Base-by-base conservation (phyloP, 768 basidiomycete species). In the Calocera cornea region DNA sequence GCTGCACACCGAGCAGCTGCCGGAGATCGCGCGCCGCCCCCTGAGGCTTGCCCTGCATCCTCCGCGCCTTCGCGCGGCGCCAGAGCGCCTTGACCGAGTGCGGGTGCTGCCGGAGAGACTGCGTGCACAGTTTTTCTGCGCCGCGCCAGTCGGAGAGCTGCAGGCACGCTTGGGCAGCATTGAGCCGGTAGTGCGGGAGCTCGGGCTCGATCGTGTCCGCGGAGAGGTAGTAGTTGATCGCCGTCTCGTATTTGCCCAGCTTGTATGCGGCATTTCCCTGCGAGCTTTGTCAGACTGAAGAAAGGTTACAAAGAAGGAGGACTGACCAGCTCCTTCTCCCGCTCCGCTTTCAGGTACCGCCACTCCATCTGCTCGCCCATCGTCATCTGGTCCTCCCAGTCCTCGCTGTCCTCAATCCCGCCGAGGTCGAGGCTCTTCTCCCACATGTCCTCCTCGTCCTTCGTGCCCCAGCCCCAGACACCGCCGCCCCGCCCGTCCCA, bases 401-500 rank as follows among this genome's bases (percentile, higher is more conserved):
- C 78, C 8, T 77, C 79, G 38, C 38, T 33, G 8, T 49, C 36
- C n/a, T 64, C 36, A 33, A 44, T 71, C 40, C 34, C 81, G 0
- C 83, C 83, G 72, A 87, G 87, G 73, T 89, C 87, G 8, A 89
- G 76, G 65, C 86, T 85, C 34, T 86, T 75, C 68, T 87, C 87
- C 88, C 88, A 89, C 8, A 87, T 81, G 70, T 90, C 88, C 69
- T 89, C 88, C 70, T 89, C 88, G 54, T 87, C 86, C 68, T 83
- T 82, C 12, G 86, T 87, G 71, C 85, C 87, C 88, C 88, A 90
- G 0, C 87, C 87, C 71, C 79, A 82, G 1, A 89, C 80, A 2
- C 88, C 87, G 65, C 68, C 69, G 71, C 88, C 88, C 69, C 88
- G 79, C 3, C 87, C 87, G 70, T 89, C 88, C 88, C 88, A 89